Percentiles rank a stretch among this genome's conserved stretches.
Conservation (phyloP, 306 rosid species). For the Bauhinia variegata region DNA sequence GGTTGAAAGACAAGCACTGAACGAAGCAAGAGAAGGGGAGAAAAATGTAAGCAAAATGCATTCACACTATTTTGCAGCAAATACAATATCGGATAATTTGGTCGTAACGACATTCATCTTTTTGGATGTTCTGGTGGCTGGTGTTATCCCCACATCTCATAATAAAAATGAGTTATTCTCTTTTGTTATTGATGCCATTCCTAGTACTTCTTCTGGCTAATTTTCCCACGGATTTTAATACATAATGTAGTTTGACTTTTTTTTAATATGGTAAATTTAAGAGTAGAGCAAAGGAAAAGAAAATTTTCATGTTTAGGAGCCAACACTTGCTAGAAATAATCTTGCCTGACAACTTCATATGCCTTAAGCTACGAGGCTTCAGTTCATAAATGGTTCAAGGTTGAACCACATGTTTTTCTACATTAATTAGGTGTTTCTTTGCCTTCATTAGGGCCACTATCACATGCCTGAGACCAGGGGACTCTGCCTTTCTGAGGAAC, state of each 20-base stretch:
- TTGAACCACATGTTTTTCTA: not conserved
- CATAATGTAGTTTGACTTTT: slow-evolving; percentile 8
- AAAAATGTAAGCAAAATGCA: slow-evolving; percentile 68
- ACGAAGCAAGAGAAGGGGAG: slow-evolving; percentile 98
- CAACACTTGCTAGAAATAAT: slow-evolving; percentile 7
- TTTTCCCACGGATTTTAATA: slow-evolving; percentile 8
- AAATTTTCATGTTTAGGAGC: slow-evolving; percentile 17
- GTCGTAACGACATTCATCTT: slow-evolving; percentile 18
- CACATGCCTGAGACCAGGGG: slow-evolving; percentile 66
- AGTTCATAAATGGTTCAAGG: slow-evolving; percentile 21
- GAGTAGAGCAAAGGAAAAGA: slow-evolving; percentile 19
- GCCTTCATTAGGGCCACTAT: slow-evolving; percentile 52
- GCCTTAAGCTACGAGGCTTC: slow-evolving; percentile 18
- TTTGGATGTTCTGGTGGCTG: slow-evolving; percentile 21
- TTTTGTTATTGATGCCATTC: not conserved
- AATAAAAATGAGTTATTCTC: not conserved
- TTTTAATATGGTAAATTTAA: slow-evolving; percentile 15
- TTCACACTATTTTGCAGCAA: slow-evolving; percentile 30
- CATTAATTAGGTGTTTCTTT: slow-evolving; percentile 18
- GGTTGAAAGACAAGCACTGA: slow-evolving; percentile 96
- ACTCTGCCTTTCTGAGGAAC: slow-evolving; percentile 63
- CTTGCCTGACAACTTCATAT: not conserved
- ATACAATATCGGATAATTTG: slow-evolving; percentile 19
- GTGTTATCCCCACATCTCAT: not conserved
- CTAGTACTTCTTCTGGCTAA: not conserved